Evolutionary conservation across 2,329 filamentous ascomycete species (phyloP), one percentile per base, ranked within the genome.

Genomic region (Penicillium sp.): DNA sequence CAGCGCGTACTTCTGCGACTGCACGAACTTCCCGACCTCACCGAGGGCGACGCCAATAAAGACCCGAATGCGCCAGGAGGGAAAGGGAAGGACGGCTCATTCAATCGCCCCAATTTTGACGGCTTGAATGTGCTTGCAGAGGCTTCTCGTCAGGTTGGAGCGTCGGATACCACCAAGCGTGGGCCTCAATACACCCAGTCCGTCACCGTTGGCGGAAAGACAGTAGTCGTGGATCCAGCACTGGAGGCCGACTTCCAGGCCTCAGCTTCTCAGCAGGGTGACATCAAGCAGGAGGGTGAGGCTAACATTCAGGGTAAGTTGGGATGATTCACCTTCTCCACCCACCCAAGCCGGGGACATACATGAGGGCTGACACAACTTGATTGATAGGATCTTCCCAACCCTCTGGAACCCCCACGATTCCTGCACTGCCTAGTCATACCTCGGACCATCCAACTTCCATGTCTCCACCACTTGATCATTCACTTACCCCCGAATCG

Each of bases 101-200:
- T 79, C 51, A 75, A 74, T 28, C 79, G 79, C 59, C 83, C 85
- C 61, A 85, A 86, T 61, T 91, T 91, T 81, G 91, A 90, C 57
- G 90, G 90, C 1, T 79, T 96, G 33, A 90, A 95, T 70, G 92
- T 92, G 5, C 80, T 96, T 19, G 92, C 92, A 28, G 92, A 96
- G 74, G 92, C 92, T 0, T 95, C 92, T 46, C 84, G 91, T 47
- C 90, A 90, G 71, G 84, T 94, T 54, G 89, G 82, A 56, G 78
- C 77, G 4, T 75, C 75, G 59, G 68, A 81, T 69, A 56, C 79
- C 73, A 62, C 76, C 73, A 71, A 79, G 73, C 62, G 71, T 68
- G 61, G 68, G 43, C 54, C 70, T 67, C 68, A 70, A 53, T 70
- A 71, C 58, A 67, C 72, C n/a, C 72, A 75, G 59, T 68, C 71